A percentile compares a stretch with the other conserved stretches of the same genome.
Evolutionary conservation across 371 early-diverging fungal species (phyloP).

Genomic region (Paraphysoderma sedebokerense): DNA sequence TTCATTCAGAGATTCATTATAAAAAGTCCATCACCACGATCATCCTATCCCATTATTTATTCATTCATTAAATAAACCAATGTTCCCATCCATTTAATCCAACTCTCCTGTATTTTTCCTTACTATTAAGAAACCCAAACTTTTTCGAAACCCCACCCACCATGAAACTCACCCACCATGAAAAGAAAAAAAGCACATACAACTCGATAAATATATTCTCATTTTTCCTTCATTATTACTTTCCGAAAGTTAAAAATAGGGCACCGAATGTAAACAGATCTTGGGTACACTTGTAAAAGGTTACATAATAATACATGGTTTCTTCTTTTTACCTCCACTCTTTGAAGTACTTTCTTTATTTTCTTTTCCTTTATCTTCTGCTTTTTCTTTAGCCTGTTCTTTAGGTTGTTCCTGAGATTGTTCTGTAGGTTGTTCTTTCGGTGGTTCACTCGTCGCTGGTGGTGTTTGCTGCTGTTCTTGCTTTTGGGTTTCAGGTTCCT

Average conservation of each 20-base stretch:
- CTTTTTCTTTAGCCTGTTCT: conserved; percentile 14
- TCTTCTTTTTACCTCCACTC: conserved; percentile 9
- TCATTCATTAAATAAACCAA: too few species aligned
- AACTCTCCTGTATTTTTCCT: conserved; percentile 26
- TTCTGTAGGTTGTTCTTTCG: conserved; percentile 14
- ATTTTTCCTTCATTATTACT: not conserved
- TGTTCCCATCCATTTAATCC: too few species aligned
- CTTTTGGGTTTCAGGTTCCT: not conserved
- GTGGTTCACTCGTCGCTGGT: conserved; percentile 9
- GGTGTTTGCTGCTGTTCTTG: not conserved
- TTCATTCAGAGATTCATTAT: too few species aligned
- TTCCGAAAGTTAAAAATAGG: not conserved
- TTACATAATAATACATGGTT: too few species aligned
- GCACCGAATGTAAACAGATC: not conserved
- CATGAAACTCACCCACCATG: too few species aligned
- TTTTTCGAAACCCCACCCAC: too few species aligned
- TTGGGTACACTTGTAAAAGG: too few species aligned
- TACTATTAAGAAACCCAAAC: conserved; percentile 3
- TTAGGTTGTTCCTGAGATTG: conserved; percentile 26
- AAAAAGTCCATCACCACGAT: too few species aligned
- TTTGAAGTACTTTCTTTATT: too few species aligned
- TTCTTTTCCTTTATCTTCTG: too few species aligned
- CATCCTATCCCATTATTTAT: too few species aligned
- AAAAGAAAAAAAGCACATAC: too few species aligned
- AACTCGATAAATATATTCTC: not conserved